These are phyloP conservation scores for Sporothrix sp. DNA, from an alignment of 2,329 filamentous ascomycete genomes.

Conservation along the genomic window DNA sequence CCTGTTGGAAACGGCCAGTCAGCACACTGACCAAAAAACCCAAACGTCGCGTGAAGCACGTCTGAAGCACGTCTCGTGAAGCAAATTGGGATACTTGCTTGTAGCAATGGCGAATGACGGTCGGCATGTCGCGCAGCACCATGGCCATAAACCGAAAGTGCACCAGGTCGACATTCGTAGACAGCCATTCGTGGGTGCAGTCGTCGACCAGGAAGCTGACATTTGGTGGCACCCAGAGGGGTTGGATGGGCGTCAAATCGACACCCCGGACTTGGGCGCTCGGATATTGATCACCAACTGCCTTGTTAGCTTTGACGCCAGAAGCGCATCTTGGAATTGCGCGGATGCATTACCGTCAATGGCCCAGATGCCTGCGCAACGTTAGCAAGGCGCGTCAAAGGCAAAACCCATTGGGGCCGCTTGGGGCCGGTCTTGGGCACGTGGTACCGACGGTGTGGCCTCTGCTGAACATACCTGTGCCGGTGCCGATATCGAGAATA, in stretches of 20 bases:
- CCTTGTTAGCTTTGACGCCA: neutral
- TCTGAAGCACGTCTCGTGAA: too few species aligned
- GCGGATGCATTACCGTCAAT: constrained; percentile 19
- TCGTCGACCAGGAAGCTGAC: constrained; percentile 17
- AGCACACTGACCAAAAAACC: too few species aligned
- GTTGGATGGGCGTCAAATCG: constrained; percentile 36
- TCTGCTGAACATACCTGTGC: constrained; percentile 33
- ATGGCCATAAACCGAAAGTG: constrained; percentile 47
- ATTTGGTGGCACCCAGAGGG: constrained; percentile 34
- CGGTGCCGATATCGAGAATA: constrained; percentile 41
- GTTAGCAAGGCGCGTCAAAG: neutral
- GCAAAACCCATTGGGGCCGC: neutral
- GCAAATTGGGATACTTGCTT: constrained; percentile 14
- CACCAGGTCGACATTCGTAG: constrained; percentile 48
- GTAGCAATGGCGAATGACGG: constrained; percentile 34
- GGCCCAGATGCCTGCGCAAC: constrained; percentile 26
- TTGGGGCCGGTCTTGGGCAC: neutral
- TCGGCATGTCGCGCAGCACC: constrained; percentile 42
- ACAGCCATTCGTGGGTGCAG: constrained; percentile 44
- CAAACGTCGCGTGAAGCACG: too few species aligned
- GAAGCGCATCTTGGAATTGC: neutral
- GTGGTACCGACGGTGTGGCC: too few species aligned
- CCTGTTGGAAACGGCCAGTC: too few species aligned
- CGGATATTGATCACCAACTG: constrained; percentile 28
- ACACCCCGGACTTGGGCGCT: constrained; percentile 31